These are phyloP conservation scores for Prunus persica DNA, from an alignment of 306 rosid species.

Conservation along the genomic window DNA sequence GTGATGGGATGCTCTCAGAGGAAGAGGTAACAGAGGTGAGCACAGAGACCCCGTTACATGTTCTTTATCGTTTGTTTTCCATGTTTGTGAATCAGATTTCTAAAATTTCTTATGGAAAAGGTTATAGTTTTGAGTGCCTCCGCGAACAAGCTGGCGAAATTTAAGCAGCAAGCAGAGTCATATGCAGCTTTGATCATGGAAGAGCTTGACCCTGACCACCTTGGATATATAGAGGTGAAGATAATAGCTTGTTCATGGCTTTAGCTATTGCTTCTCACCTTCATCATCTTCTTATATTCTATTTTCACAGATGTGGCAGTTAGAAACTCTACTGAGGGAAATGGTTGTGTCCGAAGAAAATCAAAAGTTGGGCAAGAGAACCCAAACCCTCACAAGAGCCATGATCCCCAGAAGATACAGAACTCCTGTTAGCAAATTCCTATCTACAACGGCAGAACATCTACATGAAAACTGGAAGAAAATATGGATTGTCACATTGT, in stretches of 20 bases:
- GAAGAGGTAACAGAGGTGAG: slow-evolving; percentile 89
- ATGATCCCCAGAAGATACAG: slow-evolving; percentile 73
- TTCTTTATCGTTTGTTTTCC: neutral
- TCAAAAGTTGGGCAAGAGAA: slow-evolving; percentile 9
- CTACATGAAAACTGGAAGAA: slow-evolving; percentile 62
- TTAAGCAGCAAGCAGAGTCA: slow-evolving; percentile 58
- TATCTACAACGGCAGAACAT: slow-evolving; percentile 30
- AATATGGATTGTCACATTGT: slow-evolving; percentile 61
- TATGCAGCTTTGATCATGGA: slow-evolving; percentile 93
- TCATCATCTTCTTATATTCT: slow-evolving; percentile 5
- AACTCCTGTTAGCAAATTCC: slow-evolving; percentile 43
- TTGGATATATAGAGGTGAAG: slow-evolving; percentile 82
- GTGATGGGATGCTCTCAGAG: slow-evolving; percentile 88
- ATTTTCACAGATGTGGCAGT: slow-evolving; percentile 73
- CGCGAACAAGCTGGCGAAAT: slow-evolving; percentile 73
- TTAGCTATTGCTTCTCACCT: neutral
- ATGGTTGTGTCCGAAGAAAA: slow-evolving; percentile 52
- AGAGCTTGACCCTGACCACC: slow-evolving; percentile 88
- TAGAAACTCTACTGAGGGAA: slow-evolving; percentile 66
- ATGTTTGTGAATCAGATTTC: slow-evolving; percentile 21
- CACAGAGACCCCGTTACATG: slow-evolving; percentile 7
- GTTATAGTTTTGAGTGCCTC: slow-evolving; percentile 91
- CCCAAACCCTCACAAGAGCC: slow-evolving; percentile 49
- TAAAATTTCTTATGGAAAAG: slow-evolving; percentile 44
- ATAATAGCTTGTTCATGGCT: neutral